Evolutionary conservation across 352 stramenopile genomes (phyloP), one percentile per base, ranked within the genome.

Genomic region (Thraustochytrium sp.): DNA sequence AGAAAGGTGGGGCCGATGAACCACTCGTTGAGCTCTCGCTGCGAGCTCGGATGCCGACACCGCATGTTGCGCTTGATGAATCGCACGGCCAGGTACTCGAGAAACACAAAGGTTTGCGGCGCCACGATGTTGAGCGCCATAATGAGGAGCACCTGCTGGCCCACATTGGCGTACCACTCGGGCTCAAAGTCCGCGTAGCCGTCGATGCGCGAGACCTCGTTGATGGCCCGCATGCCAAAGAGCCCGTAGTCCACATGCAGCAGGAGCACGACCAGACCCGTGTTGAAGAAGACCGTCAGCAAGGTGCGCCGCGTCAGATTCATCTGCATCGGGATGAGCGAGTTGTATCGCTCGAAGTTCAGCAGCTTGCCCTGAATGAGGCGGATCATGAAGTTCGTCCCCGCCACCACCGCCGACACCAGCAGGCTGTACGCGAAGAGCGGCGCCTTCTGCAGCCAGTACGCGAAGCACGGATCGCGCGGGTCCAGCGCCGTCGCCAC

Each of bases 221-320:
- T 82, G 84, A 89, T 86, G 8, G 87, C 85, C 55, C 68, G 34
- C n/a, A 91, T 65, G 1, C 77, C 42, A 11, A 91, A 65, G 13
- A 89, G 55, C 40, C 62, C 85, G 55, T 90, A 88, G 21, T 84
- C 85, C 44, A 88, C 85, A 34, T 90, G 89, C 68, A 90, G 89
- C 2, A 91, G 64, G 8, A 92, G 84, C 40, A 92, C 85, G 31
- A 91, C 77, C 49, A 89, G 88, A 23, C 88, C 88, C 5, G 88
- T 88, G 80, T 91, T 92, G 11, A 92, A 61, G 76, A 91, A 88
- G 65, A 90, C 87, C 40, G 90, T 87, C 4, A 92, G 51, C 55
- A 91, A 89, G 23, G 90, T 72, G 75, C 89, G 82, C 23, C 85
- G 78, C 72, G 90, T 88, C 34, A 90, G 87, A 34, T 74, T 88